These are phyloP conservation scores for Anastatica hierochuntica DNA, from an alignment of 345 rosid species.

Conservation along the genomic window DNA sequence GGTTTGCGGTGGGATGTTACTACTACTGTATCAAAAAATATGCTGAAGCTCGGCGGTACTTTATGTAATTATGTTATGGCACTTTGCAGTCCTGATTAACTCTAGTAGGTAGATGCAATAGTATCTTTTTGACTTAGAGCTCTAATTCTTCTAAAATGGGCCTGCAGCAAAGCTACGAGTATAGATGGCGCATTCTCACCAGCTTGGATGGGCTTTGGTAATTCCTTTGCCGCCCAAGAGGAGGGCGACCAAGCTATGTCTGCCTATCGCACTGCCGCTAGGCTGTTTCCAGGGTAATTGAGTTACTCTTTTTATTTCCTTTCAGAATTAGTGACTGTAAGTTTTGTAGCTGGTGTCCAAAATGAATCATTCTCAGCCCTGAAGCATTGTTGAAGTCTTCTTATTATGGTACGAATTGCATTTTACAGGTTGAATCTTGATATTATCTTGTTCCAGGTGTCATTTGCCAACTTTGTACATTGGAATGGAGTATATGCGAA, in stretches of 20 bases:
- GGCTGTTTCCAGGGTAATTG: conserved; percentile 89
- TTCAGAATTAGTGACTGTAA: conserved; percentile 3
- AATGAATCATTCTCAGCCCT: conserved; percentile 3
- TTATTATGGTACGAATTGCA: conserved; percentile 38
- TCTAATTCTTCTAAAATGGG: conserved; percentile 3
- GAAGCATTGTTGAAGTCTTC: conserved; percentile 36
- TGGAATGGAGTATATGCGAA: conserved; percentile 99
- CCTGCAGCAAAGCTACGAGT: conserved; percentile 74
- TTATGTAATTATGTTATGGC: conserved; percentile 42
- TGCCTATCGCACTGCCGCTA: conserved; percentile 88
- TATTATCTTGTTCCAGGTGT: conserved; percentile 87
- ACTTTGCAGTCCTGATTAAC: conserved; percentile 1
- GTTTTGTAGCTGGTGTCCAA: neutral
- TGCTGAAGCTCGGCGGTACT: conserved; percentile 77
- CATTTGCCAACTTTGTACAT: conserved; percentile 92
- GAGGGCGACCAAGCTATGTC: conserved; percentile 99
- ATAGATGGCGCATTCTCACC: conserved; percentile 78
- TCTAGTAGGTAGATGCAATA: neutral
- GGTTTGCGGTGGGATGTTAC: conserved; percentile 86
- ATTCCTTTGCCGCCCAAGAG: conserved; percentile 82
- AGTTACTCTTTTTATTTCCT: neutral
- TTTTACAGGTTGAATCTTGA: conserved; percentile 65
- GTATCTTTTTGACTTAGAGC: conserved; percentile 2
- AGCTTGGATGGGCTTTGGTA: conserved; percentile 91
- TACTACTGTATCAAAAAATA: conserved; percentile 78